These are phyloP conservation scores for Boletus coccyginus DNA, from an alignment of 768 basidiomycete species.

Conservation along the genomic window DNA sequence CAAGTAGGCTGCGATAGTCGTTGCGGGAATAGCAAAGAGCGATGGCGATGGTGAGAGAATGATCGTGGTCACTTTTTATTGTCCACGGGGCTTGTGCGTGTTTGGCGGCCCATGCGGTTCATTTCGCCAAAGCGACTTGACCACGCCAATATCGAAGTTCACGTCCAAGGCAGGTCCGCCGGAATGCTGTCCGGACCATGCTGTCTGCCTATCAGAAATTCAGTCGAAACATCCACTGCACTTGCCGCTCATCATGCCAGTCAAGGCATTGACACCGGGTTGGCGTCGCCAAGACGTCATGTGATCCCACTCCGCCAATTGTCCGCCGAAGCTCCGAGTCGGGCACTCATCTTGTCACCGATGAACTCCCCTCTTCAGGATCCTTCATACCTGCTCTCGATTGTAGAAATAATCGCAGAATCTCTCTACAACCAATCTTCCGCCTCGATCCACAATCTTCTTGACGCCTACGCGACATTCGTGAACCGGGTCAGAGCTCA, in stretches of 20 bases:
- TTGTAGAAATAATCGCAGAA: slow-evolving; percentile 45
- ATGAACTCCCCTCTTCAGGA: slow-evolving; percentile 12
- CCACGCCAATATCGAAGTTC: no score
- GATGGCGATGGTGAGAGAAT: not conserved
- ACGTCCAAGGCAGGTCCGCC: no score
- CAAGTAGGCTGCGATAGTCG: not conserved
- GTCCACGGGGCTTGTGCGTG: slow-evolving; percentile 18
- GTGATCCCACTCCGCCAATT: not conserved
- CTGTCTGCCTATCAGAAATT: not conserved
- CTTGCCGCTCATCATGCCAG: no score
- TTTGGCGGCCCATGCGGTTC: slow-evolving; percentile 16
- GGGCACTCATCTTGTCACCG: not conserved
- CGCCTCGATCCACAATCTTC: slow-evolving; percentile 51
- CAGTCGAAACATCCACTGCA: not conserved
- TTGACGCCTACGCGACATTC: slow-evolving; percentile 59
- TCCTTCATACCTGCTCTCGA: slow-evolving; percentile 35
- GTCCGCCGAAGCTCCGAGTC: no score
- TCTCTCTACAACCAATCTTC: slow-evolving; percentile 39
- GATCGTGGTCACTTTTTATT: slow-evolving; percentile 16
- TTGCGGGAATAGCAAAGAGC: not conserved
- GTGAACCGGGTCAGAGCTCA: slow-evolving; percentile 40
- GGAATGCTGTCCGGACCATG: no score
- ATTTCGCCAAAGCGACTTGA: not conserved
- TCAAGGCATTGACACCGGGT: no score
- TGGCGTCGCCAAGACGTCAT: not conserved